Percentiles rank a stretch among this genome's conserved stretches.
phyloP scores from a whole-genome alignment of 2,329 filamentous ascomycete species.

The Fusarium acutatum region DNA sequence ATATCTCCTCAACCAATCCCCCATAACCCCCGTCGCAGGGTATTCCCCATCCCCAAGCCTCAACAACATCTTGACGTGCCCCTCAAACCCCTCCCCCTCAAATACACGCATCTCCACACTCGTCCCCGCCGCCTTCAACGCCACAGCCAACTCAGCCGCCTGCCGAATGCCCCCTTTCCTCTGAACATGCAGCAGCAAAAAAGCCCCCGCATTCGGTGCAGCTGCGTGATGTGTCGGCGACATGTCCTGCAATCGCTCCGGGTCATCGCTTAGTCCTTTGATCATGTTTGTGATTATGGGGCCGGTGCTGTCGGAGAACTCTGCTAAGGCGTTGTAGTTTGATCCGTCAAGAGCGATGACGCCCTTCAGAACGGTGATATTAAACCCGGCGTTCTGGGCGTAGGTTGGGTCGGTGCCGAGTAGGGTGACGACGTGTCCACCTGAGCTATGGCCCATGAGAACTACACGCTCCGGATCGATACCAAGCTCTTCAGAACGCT shows the following conservation, averaged over 20 bases:
- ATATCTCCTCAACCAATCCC: background rate
- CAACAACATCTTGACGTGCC: background rate
- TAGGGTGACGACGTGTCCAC: background rate
- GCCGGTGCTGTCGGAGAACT: background rate
- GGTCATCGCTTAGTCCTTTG: background rate
- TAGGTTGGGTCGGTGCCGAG: slow-evolving; percentile 1
- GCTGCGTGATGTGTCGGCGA: background rate
- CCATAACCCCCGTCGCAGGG: background rate
- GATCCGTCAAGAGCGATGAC: background rate
- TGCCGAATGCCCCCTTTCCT: background rate
- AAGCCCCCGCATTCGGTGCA: background rate
- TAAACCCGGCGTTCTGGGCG: background rate
- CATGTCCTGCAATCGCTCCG: background rate
- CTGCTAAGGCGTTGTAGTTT: slow-evolving; percentile 4
- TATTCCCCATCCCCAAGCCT: background rate
- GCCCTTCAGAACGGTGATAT: background rate
- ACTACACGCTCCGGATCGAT: background rate
- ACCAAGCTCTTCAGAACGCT: rapidly evolving
- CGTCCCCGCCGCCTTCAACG: background rate
- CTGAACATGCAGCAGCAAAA: background rate
- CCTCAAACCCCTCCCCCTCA: slow-evolving; percentile 3
- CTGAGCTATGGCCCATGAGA: slow-evolving; percentile 12
- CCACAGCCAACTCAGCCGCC: background rate
- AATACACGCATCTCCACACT: background rate
- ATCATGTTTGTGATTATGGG: slow-evolving; percentile 1